Conservation (phyloP, 2,329 filamentous ascomycete genomes). For the Herpotrichia juniperi region DNA sequence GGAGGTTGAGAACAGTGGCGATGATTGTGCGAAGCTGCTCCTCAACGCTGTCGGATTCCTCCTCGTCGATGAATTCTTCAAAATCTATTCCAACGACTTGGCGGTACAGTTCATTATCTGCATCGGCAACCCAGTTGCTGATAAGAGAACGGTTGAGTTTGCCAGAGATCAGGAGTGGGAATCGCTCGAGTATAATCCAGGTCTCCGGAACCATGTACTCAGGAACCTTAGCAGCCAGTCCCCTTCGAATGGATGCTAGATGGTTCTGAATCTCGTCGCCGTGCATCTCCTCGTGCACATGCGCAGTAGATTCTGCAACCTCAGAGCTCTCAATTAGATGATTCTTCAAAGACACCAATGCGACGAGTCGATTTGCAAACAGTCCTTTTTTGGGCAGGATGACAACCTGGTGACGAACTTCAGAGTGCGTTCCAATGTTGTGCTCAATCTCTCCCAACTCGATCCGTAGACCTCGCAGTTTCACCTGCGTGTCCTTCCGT, state of each 20-base stretch:
- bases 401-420: conserved; percentile 45
- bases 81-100: conserved; percentile 38
- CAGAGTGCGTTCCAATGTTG: conserved; percentile 10
- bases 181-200: conserved; percentile 40
- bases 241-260: conserved; percentile 8
- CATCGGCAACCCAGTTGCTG: conserved; percentile 50
- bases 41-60: conserved; percentile 13
- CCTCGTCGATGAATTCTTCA: conserved; percentile 17
- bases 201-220: conserved; percentile 23
- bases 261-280: conserved; percentile 22
- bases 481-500: conserved; percentile 10
- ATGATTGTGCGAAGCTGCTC: conserved; percentile 32
- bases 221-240: conserved; percentile 9
- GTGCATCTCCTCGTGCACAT: conserved; percentile 28
- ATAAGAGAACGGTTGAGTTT: conserved; percentile 25
- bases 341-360: conserved; percentile 47
- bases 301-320: conserved; percentile 5
- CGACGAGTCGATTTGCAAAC: conserved; percentile 46
- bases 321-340: conserved; percentile 13
- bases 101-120: conserved; percentile 42
- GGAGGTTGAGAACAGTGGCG: conserved; percentile 30
- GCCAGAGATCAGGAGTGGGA: conserved; percentile 16
- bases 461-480: conserved; percentile 18
- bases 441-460: conserved; percentile 27
- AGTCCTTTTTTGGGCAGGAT: conserved; percentile 45